Percentiles rank a stretch among this genome's conserved stretches.
Conservation (phyloP, 768 basidiomycete species). For the Mycena amicta region DNA sequence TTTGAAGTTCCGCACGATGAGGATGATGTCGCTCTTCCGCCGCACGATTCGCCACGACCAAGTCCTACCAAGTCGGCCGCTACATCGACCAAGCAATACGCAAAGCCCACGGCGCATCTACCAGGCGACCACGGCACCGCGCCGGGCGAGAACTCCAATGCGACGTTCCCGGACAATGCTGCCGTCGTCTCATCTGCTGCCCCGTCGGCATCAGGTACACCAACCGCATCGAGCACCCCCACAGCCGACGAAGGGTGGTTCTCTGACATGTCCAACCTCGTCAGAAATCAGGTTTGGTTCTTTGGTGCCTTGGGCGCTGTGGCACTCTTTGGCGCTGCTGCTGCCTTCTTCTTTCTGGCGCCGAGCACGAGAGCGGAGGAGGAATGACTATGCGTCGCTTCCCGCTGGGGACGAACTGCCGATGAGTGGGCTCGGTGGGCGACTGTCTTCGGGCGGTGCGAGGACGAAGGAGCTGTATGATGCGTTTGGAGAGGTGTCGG, state of each 20-base stretch:
- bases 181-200: constrained; percentile 10
- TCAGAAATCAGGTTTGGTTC: constrained; percentile 85
- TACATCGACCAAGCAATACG: constrained; percentile 59
- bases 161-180: constrained; percentile 42
- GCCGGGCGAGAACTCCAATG: constrained; percentile 78
- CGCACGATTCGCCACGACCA: constrained; percentile 39
- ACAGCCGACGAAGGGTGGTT: constrained; percentile 87
- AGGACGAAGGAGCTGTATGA: constrained; percentile 92
- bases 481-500: constrained; percentile 90
- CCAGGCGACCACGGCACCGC: constrained; percentile 85
- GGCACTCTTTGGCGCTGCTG: constrained; percentile 68
- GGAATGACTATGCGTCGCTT: constrained; percentile 59
- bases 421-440: constrained; percentile 68
- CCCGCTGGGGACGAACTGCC: constrained; percentile 69
- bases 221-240: constrained; percentile 45
- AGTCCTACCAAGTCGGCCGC: constrained; percentile 36
- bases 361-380: constrained; percentile 47
- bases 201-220: constrained; percentile 29
- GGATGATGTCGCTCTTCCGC: constrained; percentile 51
- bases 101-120: constrained; percentile 86
- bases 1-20: constrained; percentile 63
- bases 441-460: constrained; percentile 31
- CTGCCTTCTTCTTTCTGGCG: constrained; percentile 82
- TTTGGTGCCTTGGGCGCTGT: constrained; percentile 85
- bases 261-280: constrained; percentile 71